Base-by-base conservation (phyloP, 163 green algal genomes). In the Scenedesmus sp. region DNA sequence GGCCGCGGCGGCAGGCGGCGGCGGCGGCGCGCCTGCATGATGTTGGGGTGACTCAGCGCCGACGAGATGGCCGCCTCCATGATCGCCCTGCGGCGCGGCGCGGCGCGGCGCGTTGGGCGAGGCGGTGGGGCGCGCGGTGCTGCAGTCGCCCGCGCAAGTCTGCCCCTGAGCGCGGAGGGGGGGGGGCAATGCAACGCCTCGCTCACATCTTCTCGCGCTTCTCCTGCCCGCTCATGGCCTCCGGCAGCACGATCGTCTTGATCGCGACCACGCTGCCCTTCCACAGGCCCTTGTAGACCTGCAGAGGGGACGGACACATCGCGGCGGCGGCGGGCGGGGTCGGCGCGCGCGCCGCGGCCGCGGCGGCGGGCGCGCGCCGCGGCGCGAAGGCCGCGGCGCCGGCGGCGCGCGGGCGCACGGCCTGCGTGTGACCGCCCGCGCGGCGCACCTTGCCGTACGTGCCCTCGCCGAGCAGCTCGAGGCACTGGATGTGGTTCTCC, bases 171-270 rank as follows among this genome's bases (percentile, higher is more conserved):
- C n/a, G n/a, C n/a, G n/a, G n/a, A n/a, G n/a, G n/a, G n/a, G n/a
- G n/a, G n/a, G n/a, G n/a, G n/a, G n/a, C n/a, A n/a, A n/a, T n/a
- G n/a, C n/a, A n/a, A n/a, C n/a, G n/a, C n/a, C n/a, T n/a, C n/a
- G n/a, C n/a, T n/a, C n/a, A n/a, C 86, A 91, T 91, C 70, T 86
- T 86, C 78, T 91, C 81, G 2, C 81, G 83, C 78, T 89, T 89
- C 75, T 87, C 84, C 36, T 78, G 70, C 15, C 86, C 86, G 42
- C 65, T 84, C 86, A 91, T 91, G 47, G 69, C 75, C 14, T 77
- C 58, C 14, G 86, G 83, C 65, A 91, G 78, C 26, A 91, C 42
- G 7, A 91, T 87, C 34, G 78, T 85, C 78, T 91, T 91, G 70
- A 91, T 60, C 0, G 86, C 86, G 47, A 91, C 86, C 33, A 82